Conservation (phyloP, 768 basidiomycete genomes). For the Lactarius sp. region DNA sequence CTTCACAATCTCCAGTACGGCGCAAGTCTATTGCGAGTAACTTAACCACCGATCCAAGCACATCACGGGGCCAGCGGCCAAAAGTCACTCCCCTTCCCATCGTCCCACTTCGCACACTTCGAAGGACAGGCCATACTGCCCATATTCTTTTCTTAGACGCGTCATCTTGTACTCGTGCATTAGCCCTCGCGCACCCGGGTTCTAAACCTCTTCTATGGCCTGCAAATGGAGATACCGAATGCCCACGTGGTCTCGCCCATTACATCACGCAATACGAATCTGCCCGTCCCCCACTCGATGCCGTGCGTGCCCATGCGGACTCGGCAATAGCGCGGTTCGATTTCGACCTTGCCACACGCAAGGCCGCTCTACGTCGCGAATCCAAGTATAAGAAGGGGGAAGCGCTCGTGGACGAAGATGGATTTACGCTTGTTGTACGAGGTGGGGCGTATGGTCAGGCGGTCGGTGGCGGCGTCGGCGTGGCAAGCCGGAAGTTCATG, state of each 20-base stretch:
- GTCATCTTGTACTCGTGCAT: slow-evolving; percentile 63
- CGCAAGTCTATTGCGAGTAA: slow-evolving; percentile 28
- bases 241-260: slow-evolving; percentile 67
- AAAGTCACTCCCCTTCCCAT: slow-evolving; percentile 58
- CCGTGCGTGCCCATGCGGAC: slow-evolving; percentile 75
- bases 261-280: slow-evolving; percentile 60
- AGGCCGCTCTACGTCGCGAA: slow-evolving; percentile 37
- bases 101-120: slow-evolving; percentile 48
- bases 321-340: slow-evolving; percentile 74
- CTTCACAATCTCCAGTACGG: slow-evolving; percentile 27
- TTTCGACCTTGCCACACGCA: slow-evolving; percentile 56
- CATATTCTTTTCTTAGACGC: slow-evolving; percentile 71
- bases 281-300: slow-evolving; percentile 69
- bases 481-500: slow-evolving; percentile 57
- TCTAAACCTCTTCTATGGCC: slow-evolving; percentile 64
- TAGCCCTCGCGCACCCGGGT: slow-evolving; percentile 38
- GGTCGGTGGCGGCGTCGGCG: slow-evolving; percentile 70
- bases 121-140: slow-evolving; percentile 59
- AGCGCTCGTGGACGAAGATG: slow-evolving; percentile 89
- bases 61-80: slow-evolving; percentile 35
- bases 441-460: slow-evolving; percentile 88
- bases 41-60: slow-evolving; percentile 5
- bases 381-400: slow-evolving; percentile 76
- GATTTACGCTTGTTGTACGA: slow-evolving; percentile 90
- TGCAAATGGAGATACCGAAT: slow-evolving; percentile 38